Conservation (phyloP, 345 rosid genomes). For the Populus simonii region DNA sequence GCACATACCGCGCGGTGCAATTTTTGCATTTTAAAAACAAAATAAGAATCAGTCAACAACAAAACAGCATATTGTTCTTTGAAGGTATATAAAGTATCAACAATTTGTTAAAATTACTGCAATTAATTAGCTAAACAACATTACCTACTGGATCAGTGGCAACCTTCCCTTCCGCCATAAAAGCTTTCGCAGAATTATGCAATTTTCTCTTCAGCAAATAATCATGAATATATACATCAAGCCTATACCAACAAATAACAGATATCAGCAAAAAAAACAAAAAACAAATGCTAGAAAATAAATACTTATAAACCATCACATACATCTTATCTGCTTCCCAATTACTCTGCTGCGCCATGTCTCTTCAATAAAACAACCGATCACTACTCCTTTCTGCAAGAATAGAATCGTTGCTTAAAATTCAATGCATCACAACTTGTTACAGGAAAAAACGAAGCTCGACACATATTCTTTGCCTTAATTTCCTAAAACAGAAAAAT, state of each 20-base stretch:
- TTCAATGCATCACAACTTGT: neutral
- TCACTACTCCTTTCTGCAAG: constrained; percentile 16
- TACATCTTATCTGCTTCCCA: constrained; percentile 80
- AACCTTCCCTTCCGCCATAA: constrained; percentile 70
- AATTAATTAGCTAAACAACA: neutral
- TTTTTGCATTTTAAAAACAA: neutral
- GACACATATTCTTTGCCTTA: neutral
- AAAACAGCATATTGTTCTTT: neutral
- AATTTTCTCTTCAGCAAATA: constrained; percentile 65
- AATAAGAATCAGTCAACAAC: neutral
- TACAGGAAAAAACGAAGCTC: neutral
- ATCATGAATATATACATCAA: constrained; percentile 74
- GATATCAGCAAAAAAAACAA: neutral
- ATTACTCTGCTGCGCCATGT: constrained; percentile 61
- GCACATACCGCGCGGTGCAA: neutral
- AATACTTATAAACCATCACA: constrained; percentile 2
- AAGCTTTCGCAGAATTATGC: constrained; percentile 62
- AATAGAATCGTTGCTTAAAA: constrained; percentile 10
- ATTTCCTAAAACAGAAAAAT: neutral
- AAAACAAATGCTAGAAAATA: neutral
- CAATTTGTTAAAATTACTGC: no score
- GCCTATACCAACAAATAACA: constrained; percentile 34
- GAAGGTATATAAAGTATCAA: no score
- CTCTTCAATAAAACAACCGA: neutral
- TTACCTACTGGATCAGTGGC: constrained; percentile 72